Conservation (phyloP, 768 basidiomycete genomes). For the Mycena chlorophos region DNA sequence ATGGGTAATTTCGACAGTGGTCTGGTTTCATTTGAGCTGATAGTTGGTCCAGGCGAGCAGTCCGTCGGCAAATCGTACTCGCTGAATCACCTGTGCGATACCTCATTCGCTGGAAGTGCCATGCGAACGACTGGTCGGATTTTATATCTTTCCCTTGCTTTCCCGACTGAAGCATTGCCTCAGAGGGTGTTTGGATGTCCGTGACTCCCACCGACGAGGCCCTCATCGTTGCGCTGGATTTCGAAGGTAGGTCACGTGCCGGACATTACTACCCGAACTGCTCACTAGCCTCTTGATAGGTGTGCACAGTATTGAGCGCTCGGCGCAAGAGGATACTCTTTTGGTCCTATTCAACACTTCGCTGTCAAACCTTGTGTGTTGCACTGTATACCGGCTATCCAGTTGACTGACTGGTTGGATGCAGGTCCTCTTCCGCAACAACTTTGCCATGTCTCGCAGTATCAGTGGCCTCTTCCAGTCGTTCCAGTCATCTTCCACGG, state of each 20-base stretch:
- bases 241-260: slow-evolving; percentile 63
- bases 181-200: slow-evolving; percentile 68
- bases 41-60: no score
- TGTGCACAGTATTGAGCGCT: slow-evolving; percentile 64
- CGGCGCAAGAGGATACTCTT: slow-evolving; percentile 62
- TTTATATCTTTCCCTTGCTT: no score
- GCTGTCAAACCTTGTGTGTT: slow-evolving; percentile 57
- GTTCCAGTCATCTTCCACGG: slow-evolving; percentile 56
- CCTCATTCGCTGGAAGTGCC: slow-evolving; percentile 65
- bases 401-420: not conserved
- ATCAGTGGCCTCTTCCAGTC: slow-evolving; percentile 63
- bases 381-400: not conserved
- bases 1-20: no score
- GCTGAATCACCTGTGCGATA: slow-evolving; percentile 61
- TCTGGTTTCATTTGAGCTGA: no score
- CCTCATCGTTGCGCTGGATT: slow-evolving; percentile 60
- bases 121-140: slow-evolving; percentile 57
- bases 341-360: slow-evolving; percentile 67
- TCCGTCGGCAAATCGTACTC: slow-evolving; percentile 64
- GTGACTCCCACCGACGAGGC: slow-evolving; percentile 58
- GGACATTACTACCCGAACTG: not conserved
- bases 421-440: slow-evolving; percentile 65
- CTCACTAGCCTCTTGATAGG: slow-evolving; percentile 31
- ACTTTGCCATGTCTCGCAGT: slow-evolving; percentile 61
- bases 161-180: no score